Evolutionary conservation across 139 green algal species (phyloP).

Genomic region (Spirogloea muscicola): DNA sequence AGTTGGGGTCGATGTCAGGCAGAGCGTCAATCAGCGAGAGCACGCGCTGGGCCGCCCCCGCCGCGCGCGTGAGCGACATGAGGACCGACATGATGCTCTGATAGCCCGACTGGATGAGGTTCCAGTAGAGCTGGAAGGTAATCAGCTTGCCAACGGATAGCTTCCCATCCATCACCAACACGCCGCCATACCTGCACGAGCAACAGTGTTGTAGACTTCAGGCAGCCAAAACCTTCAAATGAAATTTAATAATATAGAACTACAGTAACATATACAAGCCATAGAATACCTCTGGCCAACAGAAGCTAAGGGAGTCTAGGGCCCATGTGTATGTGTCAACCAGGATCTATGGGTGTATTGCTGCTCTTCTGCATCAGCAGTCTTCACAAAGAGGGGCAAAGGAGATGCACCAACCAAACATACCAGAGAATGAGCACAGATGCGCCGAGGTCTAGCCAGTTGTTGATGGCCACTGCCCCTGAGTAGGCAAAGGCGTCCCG

Average conservation of each 20-base stretch:
- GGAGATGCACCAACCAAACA: no score
- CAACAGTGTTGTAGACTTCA: neutral
- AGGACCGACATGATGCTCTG: constrained; percentile 48
- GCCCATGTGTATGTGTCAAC: no score
- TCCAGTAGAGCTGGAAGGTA: constrained; percentile 54
- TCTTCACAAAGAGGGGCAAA: no score
- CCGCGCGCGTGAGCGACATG: constrained; percentile 51
- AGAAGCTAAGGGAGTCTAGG: no score
- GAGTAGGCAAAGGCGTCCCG: constrained; percentile 51
- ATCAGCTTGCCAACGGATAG: constrained; percentile 49
- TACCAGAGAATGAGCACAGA: constrained; percentile 56
- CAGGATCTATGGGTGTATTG: no score
- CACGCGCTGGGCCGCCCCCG: constrained; percentile 50
- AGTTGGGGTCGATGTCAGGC: constrained; percentile 34
- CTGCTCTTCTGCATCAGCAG: no score
- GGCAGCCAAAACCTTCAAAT: neutral
- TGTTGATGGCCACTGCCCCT: constrained; percentile 50
- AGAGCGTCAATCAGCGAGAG: constrained; percentile 51
- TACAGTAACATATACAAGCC: constrained; percentile 1
- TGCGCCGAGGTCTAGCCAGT: constrained; percentile 53
- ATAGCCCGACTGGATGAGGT: constrained; percentile 46
- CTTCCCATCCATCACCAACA: constrained; percentile 35
- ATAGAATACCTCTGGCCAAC: no score
- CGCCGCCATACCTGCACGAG: constrained; percentile 45
- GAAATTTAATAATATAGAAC: constrained; percentile 2